These are phyloP conservation scores for Colletotrichum destructivum DNA, from an alignment of 2,329 filamentous ascomycete genomes.

Conservation along the genomic window DNA sequence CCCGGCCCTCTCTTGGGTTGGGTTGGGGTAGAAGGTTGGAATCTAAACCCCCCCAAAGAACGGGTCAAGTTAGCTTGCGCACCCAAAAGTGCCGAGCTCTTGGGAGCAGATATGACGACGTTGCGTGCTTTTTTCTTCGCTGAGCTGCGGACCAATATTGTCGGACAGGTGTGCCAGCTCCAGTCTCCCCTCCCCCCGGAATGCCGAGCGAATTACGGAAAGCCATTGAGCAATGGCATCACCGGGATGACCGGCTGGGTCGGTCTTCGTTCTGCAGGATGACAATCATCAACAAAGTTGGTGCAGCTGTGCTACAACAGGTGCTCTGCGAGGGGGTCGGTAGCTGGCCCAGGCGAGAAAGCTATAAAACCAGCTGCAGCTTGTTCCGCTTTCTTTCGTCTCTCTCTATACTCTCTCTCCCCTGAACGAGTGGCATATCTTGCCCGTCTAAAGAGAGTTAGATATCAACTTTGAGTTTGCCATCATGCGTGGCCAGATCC, in stretches of 20 bases:
- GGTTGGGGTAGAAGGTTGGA: background rate
- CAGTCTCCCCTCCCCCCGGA: background rate
- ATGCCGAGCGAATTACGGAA: background rate
- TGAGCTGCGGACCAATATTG: background rate
- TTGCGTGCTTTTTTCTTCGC: background rate
- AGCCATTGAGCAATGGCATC: constrained; percentile 19
- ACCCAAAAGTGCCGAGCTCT: background rate
- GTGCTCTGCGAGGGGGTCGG: background rate
- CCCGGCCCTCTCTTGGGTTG: too few species aligned
- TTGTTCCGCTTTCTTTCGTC: background rate
- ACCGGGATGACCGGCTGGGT: constrained; percentile 1
- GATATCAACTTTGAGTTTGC: too few species aligned
- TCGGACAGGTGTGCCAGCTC: background rate
- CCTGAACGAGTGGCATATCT: background rate
- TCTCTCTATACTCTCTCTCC: background rate
- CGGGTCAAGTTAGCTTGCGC: background rate
- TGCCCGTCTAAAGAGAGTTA: background rate
- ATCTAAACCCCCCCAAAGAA: background rate
- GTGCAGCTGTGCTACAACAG: too few species aligned
- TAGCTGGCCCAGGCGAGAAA: background rate
- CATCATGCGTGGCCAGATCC: constrained; percentile 32
- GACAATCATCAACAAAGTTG: background rate
- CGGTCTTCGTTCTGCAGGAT: background rate
- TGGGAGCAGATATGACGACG: constrained; percentile 17
- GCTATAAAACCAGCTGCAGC: constrained; percentile 20